Conservation (phyloP, 345 rosid genomes). For the Balakata baccata region DNA sequence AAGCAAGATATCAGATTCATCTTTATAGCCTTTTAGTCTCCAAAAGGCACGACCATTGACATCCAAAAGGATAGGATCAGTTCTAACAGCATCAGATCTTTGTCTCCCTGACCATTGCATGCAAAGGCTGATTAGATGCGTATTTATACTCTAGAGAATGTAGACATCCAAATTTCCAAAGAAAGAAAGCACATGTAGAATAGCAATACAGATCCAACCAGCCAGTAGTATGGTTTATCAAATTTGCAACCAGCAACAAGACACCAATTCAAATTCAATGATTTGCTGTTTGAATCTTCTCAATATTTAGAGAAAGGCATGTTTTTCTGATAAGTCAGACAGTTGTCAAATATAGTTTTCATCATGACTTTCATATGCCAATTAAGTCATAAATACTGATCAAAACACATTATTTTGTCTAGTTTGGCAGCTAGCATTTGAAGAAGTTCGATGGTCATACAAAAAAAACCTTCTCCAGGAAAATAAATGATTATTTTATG, state of each 20-base stretch:
- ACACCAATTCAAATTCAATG: neutral
- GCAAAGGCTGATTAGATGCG: neutral
- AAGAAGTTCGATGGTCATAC: neutral
- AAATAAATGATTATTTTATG: neutral
- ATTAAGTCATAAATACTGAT: neutral
- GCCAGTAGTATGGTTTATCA: neutral
- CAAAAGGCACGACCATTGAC: conserved; percentile 54
- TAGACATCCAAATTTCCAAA: neutral
- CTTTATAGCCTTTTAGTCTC: conserved; percentile 48
- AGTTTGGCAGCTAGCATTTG: neutral
- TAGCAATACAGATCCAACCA: neutral
- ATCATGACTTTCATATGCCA: neutral
- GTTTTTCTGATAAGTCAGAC: neutral
- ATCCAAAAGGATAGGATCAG: conserved; percentile 49
- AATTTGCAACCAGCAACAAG: no score
- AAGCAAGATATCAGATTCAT: conserved; percentile 46
- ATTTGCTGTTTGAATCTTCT: conserved; percentile 1
- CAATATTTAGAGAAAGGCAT: neutral
- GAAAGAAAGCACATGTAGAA: neutral
- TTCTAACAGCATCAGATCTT: conserved; percentile 67
- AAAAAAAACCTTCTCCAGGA: neutral
- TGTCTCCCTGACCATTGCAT: conserved; percentile 33
- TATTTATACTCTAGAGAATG: neutral
- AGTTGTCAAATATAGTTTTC: neutral
- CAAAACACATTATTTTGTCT: neutral